Base-by-base conservation (phyloP, 169 alveolate genomes). In the Cryptosporidium ryanae region DNA sequence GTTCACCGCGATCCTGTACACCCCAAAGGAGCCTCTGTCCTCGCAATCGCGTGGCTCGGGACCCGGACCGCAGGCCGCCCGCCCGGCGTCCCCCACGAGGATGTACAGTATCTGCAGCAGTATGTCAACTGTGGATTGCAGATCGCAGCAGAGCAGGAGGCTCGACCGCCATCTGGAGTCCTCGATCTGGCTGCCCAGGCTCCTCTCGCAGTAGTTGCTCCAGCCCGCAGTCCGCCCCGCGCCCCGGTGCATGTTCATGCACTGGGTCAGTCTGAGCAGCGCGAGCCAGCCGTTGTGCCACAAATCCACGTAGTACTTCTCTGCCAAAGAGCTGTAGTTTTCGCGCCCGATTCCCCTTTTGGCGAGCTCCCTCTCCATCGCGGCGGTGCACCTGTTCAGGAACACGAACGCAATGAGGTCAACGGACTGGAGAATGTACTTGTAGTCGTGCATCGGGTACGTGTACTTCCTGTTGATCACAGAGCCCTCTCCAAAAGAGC, bases 81-180 rank as follows among this genome's bases (percentile, higher is more conserved):
- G 63, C 49, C 49, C 29, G 7, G 21, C 15, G 12, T 32, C 44
- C 17, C 31, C 44, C 8, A 18, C 7, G 7, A 54, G 18, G 2
- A 68, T 13, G 12, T 21, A 68, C 10, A 76, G 55, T 21, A 44
- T 76, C 21, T 76, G 87, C 12, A 76, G 27, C 23, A 76, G 17
- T 34, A 55, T 48, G 27, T 76, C 71, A n/a, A 76, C 71, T 1
- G 76, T 76, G 2, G 87, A 76, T n/a, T 59, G 76, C 8, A 76
- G 38, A 59, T 76, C 87, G 27, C 87, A 76, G 23, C 70, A 76
- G 23, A 76, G 50, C 46, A 76, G 32, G 17, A 76, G 59, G 27
- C 87, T 76, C 6, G 87, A 76, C 15, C 63, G 87, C 87, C 87
- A 76, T 23, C 44, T 61, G 6, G 23, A n/a, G 34, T 76, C 87